Evolutionary conservation across 345 rosid genomes (phyloP).

Genomic region (Salix purpurea): DNA sequence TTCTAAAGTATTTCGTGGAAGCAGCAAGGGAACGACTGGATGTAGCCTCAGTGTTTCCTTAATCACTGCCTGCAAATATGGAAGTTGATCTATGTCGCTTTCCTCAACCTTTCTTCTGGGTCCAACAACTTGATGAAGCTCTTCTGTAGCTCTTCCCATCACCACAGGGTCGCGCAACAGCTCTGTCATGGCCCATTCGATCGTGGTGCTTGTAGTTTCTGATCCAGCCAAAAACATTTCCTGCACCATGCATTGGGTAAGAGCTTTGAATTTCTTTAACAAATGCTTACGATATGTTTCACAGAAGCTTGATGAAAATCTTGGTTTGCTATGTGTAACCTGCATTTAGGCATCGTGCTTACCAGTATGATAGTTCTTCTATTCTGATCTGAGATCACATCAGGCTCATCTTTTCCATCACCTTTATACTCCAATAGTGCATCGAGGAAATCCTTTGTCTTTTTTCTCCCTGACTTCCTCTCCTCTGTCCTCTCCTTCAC

Average conservation of each 20-base stretch:
- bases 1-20: constrained; percentile 2
- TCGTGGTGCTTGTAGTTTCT: constrained; percentile 14
- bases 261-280: neutral
- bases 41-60: constrained; percentile 10
- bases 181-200: constrained; percentile 17
- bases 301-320: neutral
- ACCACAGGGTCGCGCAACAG: constrained; percentile 7
- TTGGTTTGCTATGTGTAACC: neutral
- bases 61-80: constrained; percentile 10
- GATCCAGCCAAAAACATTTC: constrained; percentile 16
- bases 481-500: constrained; percentile 17
- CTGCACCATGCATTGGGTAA: neutral
- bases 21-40: constrained; percentile 1
- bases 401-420: constrained; percentile 15
- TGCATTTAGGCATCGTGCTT: neutral
- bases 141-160: constrained; percentile 11
- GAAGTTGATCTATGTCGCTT: constrained; percentile 7
- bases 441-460: constrained; percentile 12
- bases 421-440: constrained; percentile 13
- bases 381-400: neutral
- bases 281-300: neutral
- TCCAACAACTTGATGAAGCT: constrained; percentile 12
- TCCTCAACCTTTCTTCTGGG: constrained; percentile 1
- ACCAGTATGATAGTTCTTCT: constrained; percentile 11
- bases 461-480: neutral